Base-by-base conservation (phyloP, 768 basidiomycete species). In the Pleurotus eryngii region DNA sequence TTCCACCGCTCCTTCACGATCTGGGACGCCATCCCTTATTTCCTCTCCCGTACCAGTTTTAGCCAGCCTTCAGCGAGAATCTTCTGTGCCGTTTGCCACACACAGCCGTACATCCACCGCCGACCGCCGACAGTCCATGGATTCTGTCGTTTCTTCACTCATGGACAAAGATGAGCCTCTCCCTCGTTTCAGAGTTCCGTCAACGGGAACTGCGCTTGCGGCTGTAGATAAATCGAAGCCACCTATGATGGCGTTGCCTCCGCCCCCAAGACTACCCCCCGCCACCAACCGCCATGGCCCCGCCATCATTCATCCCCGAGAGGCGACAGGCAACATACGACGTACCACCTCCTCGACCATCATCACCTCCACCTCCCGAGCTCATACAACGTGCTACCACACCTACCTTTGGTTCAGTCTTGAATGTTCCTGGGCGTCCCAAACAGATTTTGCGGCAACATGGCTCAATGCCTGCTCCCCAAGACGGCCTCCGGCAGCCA, bases 371-470 rank as follows among this genome's bases (percentile, higher is more conserved):
- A 4, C 96, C 95, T 15, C 76, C 89, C 15, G 95, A 98, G 57
- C 89, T 97, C 66, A 86, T 97, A 59, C 88, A 92, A 65, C 89
- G 95, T 12, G 93, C 95, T 8, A 92, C 92, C 3, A 93, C 92
- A 1, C 92, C 92, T 0, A 87, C 87, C 5, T 85, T 90, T 62
- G 88, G 89, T 1, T 72, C 83, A 1, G 78, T 82, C 55, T 74
- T 88, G 15, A 77, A 79, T 39, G 78, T 86, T 7, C 81, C 83
- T 35, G 79, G 64, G 24, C 79, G 72, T 57, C 70, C 76, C 49
- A 68, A 69, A 15, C 78, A 78, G 49, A 74, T 76, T 50, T 65
- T 78, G 38, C 81, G 90, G 24, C 82, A 81, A 55, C 83, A 85
- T 69, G 86, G 86, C n/a, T 81, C 86, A 30, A 82, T 90, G 81